These are phyloP conservation scores for Lactarius pseudohatsudake DNA, from an alignment of 768 basidiomycete species.

Conservation along the genomic window DNA sequence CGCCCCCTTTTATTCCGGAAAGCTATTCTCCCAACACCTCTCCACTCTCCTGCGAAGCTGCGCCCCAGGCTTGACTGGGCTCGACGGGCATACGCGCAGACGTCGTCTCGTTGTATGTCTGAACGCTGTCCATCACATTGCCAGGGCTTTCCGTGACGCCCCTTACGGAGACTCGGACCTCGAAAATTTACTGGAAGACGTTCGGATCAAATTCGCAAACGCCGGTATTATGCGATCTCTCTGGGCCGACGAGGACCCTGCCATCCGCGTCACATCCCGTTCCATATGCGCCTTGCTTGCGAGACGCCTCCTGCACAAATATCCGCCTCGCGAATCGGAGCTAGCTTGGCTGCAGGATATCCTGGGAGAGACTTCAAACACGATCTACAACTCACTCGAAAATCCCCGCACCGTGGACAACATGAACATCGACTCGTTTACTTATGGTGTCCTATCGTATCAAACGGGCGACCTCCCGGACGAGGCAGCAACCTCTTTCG, in stretches of 20 bases:
- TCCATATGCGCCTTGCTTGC: conserved; percentile 20
- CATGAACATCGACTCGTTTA: conserved; percentile 15
- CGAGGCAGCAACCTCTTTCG: not conserved
- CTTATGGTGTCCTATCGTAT: conserved; percentile 7
- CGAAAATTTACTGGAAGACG: conserved; percentile 5
- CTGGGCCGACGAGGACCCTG: conserved; percentile 12
- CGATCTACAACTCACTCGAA: conserved; percentile 5
- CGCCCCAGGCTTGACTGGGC: conserved; percentile 1
- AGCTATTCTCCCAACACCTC: conserved; percentile 7
- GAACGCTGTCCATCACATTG: conserved; percentile 14
- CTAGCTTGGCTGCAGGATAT: conserved; percentile 16
- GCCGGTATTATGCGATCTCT: conserved; percentile 5
- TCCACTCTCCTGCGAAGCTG: conserved; percentile 19
- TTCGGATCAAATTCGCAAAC: conserved; percentile 18
- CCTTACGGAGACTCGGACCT: not conserved
- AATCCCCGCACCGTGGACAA: not conserved
- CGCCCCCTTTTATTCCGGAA: not conserved
- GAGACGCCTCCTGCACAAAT: conserved; percentile 9
- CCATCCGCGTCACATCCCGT: conserved; percentile 10
- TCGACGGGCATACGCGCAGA: conserved; percentile 11
- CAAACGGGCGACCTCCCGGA: not conserved
- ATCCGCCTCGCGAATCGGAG: not conserved
- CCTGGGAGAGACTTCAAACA: conserved; percentile 5
- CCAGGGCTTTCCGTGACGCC: not conserved
- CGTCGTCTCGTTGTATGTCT: conserved; percentile 13